A percentile compares a stretch with the other conserved stretches of the same genome.
phyloP scores from a whole-genome alignment of 305 asterid genomes.

The Euphrasia arctica region DNA sequence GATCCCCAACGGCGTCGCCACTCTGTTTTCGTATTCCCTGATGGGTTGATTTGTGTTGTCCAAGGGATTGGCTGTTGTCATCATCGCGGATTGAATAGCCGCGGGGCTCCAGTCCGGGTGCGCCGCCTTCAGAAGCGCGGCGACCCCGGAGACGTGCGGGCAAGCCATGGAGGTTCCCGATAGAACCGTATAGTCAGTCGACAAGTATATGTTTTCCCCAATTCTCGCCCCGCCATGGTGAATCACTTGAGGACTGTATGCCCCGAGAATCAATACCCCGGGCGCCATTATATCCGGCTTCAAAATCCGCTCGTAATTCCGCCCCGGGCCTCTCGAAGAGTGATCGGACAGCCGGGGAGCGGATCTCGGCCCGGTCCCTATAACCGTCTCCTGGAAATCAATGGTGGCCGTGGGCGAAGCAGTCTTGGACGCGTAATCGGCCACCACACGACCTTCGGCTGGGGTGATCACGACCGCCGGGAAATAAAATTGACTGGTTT shows the following conservation, averaged over 20 bases:
- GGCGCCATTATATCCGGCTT: constrained; percentile 39
- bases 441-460: constrained; percentile 21
- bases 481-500: constrained; percentile 11
- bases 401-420: constrained; percentile 32
- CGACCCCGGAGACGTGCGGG: constrained; percentile 32
- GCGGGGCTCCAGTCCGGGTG: constrained; percentile 41
- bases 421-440: constrained; percentile 13
- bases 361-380: constrained; percentile 29
- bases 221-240: neutral
- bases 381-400: constrained; percentile 28
- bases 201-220: constrained; percentile 19
- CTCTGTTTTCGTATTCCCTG: constrained; percentile 10
- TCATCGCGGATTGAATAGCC: constrained; percentile 36
- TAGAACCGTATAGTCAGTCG: constrained; percentile 25
- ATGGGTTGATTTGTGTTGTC: constrained; percentile 28
- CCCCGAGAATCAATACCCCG: constrained; percentile 33
- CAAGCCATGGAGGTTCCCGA: constrained; percentile 41
- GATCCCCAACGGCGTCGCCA: constrained; percentile 24
- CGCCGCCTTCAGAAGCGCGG: constrained; percentile 32
- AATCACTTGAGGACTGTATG: constrained; percentile 20
- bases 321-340: constrained; percentile 34
- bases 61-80: constrained; percentile 36
- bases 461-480: constrained; percentile 34
- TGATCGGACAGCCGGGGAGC: constrained; percentile 27
- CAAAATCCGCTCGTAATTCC: constrained; percentile 23